These are phyloP conservation scores for Hypomyces rosellus DNA, from an alignment of 2,329 filamentous ascomycete genomes.

Conservation along the genomic window DNA sequence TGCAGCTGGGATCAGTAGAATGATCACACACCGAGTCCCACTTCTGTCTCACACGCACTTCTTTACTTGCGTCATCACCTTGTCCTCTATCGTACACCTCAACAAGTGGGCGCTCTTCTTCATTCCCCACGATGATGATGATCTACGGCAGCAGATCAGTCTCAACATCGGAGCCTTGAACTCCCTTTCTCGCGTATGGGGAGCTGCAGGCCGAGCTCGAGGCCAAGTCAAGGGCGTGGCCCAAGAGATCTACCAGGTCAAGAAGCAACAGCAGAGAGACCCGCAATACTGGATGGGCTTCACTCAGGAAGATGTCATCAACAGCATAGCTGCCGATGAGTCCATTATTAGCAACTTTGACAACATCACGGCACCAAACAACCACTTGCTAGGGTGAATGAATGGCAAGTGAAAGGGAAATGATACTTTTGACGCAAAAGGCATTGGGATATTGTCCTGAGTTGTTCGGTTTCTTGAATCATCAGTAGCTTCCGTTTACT, in stretches of 20 bases:
- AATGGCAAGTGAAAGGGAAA: neutral
- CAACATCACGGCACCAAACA: constrained; percentile 16
- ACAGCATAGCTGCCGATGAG: constrained; percentile 50
- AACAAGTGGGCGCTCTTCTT: constrained; percentile 68
- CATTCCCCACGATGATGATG: constrained; percentile 55
- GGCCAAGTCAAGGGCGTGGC: constrained; percentile 72
- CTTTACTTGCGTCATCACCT: constrained; percentile 72
- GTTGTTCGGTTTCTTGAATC: neutral
- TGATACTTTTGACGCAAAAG: neutral
- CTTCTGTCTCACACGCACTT: constrained; percentile 73
- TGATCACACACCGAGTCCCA: constrained; percentile 67
- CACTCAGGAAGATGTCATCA: constrained; percentile 49
- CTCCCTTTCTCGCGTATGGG: constrained; percentile 63
- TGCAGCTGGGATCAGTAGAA: constrained; percentile 68
- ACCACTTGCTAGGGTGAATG: neutral
- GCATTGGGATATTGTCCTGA: neutral
- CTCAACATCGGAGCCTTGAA: constrained; percentile 73
- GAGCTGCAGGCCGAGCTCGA: constrained; percentile 62
- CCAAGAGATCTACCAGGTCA: constrained; percentile 62
- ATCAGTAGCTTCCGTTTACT: neutral
- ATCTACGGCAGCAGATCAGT: constrained; percentile 66
- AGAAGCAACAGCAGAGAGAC: constrained; percentile 49
- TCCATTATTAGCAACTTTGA: constrained; percentile 55
- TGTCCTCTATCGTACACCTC: constrained; percentile 75
- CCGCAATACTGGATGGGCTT: constrained; percentile 50